phyloP scores from a whole-genome alignment of 768 basidiomycete species.

The Mycena kentingensis region DNA sequence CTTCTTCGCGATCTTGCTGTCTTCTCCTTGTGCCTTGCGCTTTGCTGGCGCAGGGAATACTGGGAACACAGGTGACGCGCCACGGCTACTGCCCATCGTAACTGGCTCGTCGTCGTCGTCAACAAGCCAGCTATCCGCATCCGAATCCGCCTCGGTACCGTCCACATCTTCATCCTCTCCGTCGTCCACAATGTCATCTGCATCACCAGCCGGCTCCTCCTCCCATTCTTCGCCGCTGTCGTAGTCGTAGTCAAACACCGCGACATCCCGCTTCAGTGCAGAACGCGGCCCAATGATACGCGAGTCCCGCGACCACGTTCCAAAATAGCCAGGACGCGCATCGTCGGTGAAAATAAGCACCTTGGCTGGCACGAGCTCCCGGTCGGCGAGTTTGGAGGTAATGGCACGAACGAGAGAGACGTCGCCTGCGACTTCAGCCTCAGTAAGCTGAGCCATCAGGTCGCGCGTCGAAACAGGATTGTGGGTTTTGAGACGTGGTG shows the following conservation, averaged over 20 bases:
- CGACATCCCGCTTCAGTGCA: constrained; percentile 78
- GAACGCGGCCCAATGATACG: constrained; percentile 76
- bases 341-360: constrained; percentile 84
- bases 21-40: constrained; percentile 62
- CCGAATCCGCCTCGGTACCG: constrained; percentile 67
- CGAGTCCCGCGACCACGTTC: constrained; percentile 90
- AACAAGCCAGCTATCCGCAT: constrained; percentile 77
- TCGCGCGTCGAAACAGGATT: constrained; percentile 43
- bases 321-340: constrained; percentile 88
- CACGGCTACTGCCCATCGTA: constrained; percentile 28
- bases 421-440: constrained; percentile 78
- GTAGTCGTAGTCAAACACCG: constrained; percentile 83
- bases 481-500: constrained; percentile 40
- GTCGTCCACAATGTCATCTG: constrained; percentile 74
- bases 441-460: constrained; percentile 63
- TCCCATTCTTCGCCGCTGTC: constrained; percentile 98
- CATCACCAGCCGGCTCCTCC: constrained; percentile 78
- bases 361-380: constrained; percentile 69
- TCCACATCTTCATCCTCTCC: constrained; percentile 64
- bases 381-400: constrained; percentile 61
- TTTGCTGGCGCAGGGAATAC: constrained; percentile 41
- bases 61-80: constrained; percentile 13
- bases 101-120: constrained; percentile 71
- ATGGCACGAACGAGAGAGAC: constrained; percentile 67
- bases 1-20: constrained; percentile 61